Percentiles rank a stretch among this genome's conserved stretches.
phyloP scores from a whole-genome alignment of 2,329 filamentous ascomycete genomes.

The Cercospora sp. region DNA sequence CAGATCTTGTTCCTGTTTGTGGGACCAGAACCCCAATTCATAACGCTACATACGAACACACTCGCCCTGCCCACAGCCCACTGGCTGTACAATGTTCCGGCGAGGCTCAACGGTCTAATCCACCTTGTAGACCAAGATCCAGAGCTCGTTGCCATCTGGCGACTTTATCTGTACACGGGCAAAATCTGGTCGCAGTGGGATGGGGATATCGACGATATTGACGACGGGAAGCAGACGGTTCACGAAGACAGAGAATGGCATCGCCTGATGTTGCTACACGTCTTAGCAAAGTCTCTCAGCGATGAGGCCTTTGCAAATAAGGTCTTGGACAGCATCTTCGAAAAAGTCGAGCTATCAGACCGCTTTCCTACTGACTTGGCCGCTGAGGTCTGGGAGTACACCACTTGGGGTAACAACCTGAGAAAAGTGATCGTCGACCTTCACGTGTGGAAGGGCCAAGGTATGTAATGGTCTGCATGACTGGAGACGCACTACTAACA shows the following conservation, averaged over 20 bases:
- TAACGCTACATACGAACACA: constrained; percentile 24
- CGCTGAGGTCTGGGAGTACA: constrained; percentile 22
- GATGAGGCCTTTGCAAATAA: constrained; percentile 35
- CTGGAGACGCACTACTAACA: not conserved
- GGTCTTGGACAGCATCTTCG: constrained; percentile 29
- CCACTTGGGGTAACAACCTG: constrained; percentile 22
- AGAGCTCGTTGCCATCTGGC: constrained; percentile 28
- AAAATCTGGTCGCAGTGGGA: constrained; percentile 20
- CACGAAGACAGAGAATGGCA: constrained; percentile 28
- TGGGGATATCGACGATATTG: constrained; percentile 15
- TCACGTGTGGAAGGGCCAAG: constrained; percentile 30
- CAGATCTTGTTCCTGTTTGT: constrained; percentile 28
- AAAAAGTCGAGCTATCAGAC: constrained; percentile 22
- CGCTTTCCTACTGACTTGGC: constrained; percentile 30
- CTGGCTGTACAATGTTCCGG: constrained; percentile 12
- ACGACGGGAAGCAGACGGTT: constrained; percentile 11
- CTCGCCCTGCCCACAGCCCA: constrained; percentile 14
- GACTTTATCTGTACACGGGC: constrained; percentile 31
- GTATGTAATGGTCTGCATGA: constrained; percentile 8
- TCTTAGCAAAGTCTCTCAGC: constrained; percentile 29
- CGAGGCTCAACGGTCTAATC: constrained; percentile 10
- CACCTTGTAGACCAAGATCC: constrained; percentile 18
- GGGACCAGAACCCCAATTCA: constrained; percentile 14
- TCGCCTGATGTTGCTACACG: constrained; percentile 28
- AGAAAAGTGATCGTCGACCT: constrained; percentile 28